A percentile compares a stretch with the other conserved stretches of the same genome.
Conservation (phyloP, 2,329 filamentous ascomycete species). For the Alternaria panax region DNA sequence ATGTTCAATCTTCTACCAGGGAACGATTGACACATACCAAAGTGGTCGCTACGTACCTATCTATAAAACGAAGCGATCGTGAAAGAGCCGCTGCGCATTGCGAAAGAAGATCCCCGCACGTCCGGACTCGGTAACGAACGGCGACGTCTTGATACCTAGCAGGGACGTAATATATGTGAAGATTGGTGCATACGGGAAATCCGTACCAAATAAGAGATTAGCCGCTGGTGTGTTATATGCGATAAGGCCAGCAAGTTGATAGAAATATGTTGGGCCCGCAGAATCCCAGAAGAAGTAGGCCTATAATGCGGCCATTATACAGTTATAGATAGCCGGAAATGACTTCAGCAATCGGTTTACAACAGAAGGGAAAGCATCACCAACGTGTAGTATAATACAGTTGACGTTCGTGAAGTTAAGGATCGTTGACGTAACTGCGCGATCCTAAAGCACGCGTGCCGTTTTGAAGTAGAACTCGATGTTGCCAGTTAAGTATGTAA, state of each 20-base stretch:
- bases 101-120: not conserved
- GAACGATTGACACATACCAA: not conserved
- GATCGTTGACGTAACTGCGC: constrained; percentile 8
- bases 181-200: constrained; percentile 12
- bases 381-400: constrained; percentile 17
- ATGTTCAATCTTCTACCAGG: not conserved
- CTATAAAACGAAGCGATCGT: not conserved
- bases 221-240: constrained; percentile 8
- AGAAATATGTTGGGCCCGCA: constrained; percentile 10
- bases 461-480: constrained; percentile 23
- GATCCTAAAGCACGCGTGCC: constrained; percentile 13
- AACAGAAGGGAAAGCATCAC: constrained; percentile 15
- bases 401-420: constrained; percentile 18
- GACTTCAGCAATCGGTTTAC: constrained; percentile 7
- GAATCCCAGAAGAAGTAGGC: not conserved
- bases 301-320: not conserved
- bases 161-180: constrained; percentile 6
- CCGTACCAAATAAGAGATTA: constrained; percentile 15
- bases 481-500: constrained; percentile 6
- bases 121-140: not conserved
- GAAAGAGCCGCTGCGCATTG: not conserved
- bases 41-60: not conserved
- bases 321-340: constrained; percentile 4
- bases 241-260: constrained; percentile 11
- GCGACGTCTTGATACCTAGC: constrained; percentile 2